Percentiles rank a stretch among this genome's conserved stretches.
Evolutionary conservation across 257 asterid genomes (phyloP).

Genomic region (Echites panduratus): DNA sequence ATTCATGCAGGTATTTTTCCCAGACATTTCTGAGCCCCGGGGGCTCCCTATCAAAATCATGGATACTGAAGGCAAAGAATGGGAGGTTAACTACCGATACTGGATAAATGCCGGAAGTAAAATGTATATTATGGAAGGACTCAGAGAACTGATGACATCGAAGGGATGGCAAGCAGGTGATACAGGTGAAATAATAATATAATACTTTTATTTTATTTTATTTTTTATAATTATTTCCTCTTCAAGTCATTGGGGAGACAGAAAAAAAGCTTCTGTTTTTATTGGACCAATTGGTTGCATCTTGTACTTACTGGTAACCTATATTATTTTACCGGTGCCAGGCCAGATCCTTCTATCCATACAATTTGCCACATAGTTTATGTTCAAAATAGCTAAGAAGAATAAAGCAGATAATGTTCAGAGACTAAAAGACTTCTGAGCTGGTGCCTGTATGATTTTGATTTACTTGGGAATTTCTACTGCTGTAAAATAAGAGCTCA

Average conservation of each 20-base stretch:
- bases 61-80: constrained; percentile 62
- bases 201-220: no score
- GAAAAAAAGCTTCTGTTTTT: background rate
- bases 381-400: no score
- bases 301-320: background rate
- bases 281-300: background rate
- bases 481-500: background rate
- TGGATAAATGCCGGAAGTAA: constrained; percentile 51
- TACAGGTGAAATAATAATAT: constrained; percentile 34
- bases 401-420: background rate
- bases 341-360: background rate
- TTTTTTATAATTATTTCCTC: background rate
- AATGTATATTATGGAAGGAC: constrained; percentile 65
- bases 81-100: constrained; percentile 58
- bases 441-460: background rate
- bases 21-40: constrained; percentile 47
- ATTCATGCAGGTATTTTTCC: constrained; percentile 53
- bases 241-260: background rate
- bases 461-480: background rate
- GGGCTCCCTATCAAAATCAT: constrained; percentile 47
- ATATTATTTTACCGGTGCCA: background rate
- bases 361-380: background rate
- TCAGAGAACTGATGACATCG: constrained; percentile 52
- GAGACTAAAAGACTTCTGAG: background rate
- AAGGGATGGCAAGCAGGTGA: constrained; percentile 70